Base-by-base conservation (phyloP, 768 basidiomycete genomes). In the Goffeauzyma gilvescens region DNA sequence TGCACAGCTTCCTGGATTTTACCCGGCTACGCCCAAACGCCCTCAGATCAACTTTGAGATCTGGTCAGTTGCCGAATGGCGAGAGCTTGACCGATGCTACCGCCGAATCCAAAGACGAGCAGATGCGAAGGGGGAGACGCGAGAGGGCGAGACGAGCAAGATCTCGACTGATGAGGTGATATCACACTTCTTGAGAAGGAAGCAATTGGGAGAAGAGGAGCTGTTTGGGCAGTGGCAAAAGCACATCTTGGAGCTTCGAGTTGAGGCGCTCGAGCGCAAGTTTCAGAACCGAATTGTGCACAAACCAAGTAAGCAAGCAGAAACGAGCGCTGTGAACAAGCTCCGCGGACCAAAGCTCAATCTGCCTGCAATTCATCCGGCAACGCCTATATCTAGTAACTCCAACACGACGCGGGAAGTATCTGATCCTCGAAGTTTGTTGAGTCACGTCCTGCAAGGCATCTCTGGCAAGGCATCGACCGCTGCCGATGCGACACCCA, bases 11-110 rank as follows among this genome's bases (percentile, higher is more conserved):
- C 20, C 22, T 38, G 37, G 10, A 8, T 21, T 12, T 23, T 10
- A 10, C 37, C 10, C 6, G 7, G 12, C 13, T 10, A 9, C 33
- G 33, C 33, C 10, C 12, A 17, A 18, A 38, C 13, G 22, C 22
- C 12, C 37, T 12, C 37, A 12, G 22, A 38, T 6, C 18, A 24
- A 9, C 6, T 18, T 23, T 20, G 37, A 6, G 13, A 9, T 9
- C 12, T 87, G 83, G 83, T 68, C 69, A 3, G 78, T 77, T 54
- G 72, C 72, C 17, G 79, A 84, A 39, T 87, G 83, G 83, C 83
- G 79, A 58, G 55, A 68, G 36, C 67, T 87, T 37, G 83, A 86
- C 59, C 72, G 72, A 18, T 81, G 79, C 53, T 78, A 84, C 49
- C 77, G 78, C 9, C 78, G 80, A 41, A 75, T 34, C 74, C 68